A percentile compares a stretch with the other conserved stretches of the same genome.
phyloP scores from a whole-genome alignment of 176 grass and related monocot genomes.

The Cenchrus americanus region DNA sequence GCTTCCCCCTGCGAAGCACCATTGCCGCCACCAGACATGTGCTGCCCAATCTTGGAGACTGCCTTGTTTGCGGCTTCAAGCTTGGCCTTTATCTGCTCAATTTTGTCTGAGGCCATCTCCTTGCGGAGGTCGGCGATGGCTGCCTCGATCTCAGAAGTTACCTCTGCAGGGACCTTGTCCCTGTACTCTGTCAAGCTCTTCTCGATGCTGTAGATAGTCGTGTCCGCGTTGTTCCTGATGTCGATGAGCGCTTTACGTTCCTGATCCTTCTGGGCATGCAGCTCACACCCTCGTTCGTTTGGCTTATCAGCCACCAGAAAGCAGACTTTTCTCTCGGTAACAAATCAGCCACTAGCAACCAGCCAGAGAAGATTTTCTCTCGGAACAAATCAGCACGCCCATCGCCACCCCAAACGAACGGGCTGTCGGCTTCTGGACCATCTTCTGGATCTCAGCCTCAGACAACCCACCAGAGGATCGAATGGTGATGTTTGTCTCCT shows the following conservation, averaged over 20 bases:
- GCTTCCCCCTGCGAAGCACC: constrained; percentile 2
- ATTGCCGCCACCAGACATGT: constrained; percentile 24
- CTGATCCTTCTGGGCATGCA: constrained; percentile 34
- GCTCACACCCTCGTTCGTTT: no score
- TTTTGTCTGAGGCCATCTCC: not conserved
- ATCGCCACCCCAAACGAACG: no score
- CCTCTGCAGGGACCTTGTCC: constrained; percentile 28
- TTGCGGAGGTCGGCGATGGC: constrained; percentile 19
- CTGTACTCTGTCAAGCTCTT: constrained; percentile 33
- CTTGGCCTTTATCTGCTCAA: constrained; percentile 25
- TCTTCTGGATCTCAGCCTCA: constrained; percentile 29
- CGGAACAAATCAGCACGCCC: no score
- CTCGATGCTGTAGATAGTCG: constrained; percentile 21
- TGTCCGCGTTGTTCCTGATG: constrained; percentile 36
- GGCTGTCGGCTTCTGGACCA: constrained; percentile 44
- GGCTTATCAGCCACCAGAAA: no score
- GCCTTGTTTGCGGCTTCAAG: constrained; percentile 21
- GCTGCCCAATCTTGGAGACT: constrained; percentile 29
- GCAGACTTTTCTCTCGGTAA: no score
- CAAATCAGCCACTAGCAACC: no score
- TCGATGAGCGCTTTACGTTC: constrained; percentile 32
- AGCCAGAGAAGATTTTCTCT: no score
- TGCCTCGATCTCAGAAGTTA: constrained; percentile 3
- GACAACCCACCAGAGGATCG: constrained; percentile 26
- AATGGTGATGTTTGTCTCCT: constrained; percentile 33